phyloP scores from a whole-genome alignment of 2,329 filamentous ascomycete species.

The Lachnellula suecica region DNA sequence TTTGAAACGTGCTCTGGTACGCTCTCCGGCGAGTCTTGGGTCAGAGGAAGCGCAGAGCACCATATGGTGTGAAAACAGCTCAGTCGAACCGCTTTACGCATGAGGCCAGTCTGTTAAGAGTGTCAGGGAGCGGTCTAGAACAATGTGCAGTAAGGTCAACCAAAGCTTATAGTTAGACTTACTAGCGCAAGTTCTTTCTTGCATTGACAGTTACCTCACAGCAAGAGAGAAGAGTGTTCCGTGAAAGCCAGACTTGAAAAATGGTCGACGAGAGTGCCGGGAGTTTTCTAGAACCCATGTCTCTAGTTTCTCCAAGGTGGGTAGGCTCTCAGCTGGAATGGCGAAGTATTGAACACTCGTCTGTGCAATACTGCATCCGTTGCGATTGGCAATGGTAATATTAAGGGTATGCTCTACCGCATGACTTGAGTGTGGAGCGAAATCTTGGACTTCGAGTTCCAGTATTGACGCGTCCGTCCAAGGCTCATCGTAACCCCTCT shows the following conservation, averaged over 20 bases:
- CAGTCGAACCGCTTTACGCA: slow-evolving; percentile 2
- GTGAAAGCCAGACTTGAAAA: neutral
- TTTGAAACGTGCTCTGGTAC: neutral
- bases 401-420: too few relatives aligned
- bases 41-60: neutral
- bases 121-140: neutral
- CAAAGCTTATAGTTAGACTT: neutral
- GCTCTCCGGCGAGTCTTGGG: neutral
- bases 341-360: neutral
- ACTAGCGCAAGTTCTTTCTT: neutral
- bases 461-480: neutral
- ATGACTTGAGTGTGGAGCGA: neutral
- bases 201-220: neutral
- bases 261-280: neutral
- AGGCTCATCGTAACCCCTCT: neutral
- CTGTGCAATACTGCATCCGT: neutral
- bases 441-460: neutral
- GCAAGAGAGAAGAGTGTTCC: neutral
- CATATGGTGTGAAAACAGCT: slow-evolving; percentile 2
- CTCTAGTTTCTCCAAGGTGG: neutral
- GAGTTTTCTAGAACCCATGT: neutral
- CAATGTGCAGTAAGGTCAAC: neutral
- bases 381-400: neutral
- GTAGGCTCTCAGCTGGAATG: neutral
- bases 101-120: neutral